Conservation (phyloP, 1,284 basidiomycete species). For the Cutaneotrichosporon dermatis region DNA sequence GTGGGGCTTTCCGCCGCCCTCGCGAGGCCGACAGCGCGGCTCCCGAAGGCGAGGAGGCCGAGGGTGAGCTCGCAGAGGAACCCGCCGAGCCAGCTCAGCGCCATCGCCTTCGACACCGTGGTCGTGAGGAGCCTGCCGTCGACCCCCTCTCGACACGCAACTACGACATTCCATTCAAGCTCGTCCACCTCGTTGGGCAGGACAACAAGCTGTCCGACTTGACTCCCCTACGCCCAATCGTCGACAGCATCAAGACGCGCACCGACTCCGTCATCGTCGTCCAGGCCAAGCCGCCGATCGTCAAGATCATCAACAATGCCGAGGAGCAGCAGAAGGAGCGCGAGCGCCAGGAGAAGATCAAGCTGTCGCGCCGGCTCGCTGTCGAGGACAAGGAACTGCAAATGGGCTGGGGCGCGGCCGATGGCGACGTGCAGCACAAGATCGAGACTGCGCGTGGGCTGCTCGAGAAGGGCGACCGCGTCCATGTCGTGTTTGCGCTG, state of each 20-base stretch:
- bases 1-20: no score
- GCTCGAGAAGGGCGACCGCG: conserved; percentile 41
- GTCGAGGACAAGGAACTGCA: conserved; percentile 45
- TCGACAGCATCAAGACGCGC: conserved; percentile 15
- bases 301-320: conserved; percentile 31
- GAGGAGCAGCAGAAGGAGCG: conserved; percentile 27
- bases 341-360: conserved; percentile 23
- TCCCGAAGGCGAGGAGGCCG: neutral
- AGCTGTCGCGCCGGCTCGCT: conserved; percentile 25
- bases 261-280: conserved; percentile 33
- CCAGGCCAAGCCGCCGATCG: conserved; percentile 31
- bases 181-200: conserved; percentile 35
- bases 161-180: conserved; percentile 31
- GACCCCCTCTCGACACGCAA: conserved; percentile 4
- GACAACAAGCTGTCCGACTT: conserved; percentile 12
- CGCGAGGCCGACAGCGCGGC: no score
- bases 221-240: conserved; percentile 18
- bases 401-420: conserved; percentile 40
- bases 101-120: neutral
- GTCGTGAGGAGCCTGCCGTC: neutral
- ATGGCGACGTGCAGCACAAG: conserved; percentile 42
- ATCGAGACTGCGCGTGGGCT: conserved; percentile 24
- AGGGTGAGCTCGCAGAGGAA: neutral
- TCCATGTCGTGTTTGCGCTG: conserved; percentile 41
- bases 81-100: neutral